phyloP scores from a whole-genome alignment of 2,329 filamentous ascomycete species.

The Scedosporium aurantiacum region DNA sequence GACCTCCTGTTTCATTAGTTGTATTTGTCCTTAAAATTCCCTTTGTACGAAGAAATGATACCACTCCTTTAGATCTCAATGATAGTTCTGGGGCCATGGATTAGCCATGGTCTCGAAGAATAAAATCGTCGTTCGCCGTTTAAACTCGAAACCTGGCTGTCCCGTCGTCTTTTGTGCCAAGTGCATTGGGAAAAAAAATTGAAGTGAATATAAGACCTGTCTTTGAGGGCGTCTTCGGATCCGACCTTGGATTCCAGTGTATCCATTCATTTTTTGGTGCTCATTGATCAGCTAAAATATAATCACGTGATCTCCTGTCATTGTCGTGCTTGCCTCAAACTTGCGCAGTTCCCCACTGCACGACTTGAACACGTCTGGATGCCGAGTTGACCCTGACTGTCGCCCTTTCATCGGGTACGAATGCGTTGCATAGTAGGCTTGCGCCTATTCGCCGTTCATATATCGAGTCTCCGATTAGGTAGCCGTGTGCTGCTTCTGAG shows the following conservation, averaged over 20 bases:
- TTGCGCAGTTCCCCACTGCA: slow-evolving; percentile 2
- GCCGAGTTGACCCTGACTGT: too few relatives aligned
- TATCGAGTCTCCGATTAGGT: neutral
- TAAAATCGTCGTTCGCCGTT: neutral
- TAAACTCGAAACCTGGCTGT: neutral
- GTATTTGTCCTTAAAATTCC: neutral
- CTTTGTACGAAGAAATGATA: slow-evolving; percentile 3
- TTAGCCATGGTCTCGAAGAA: neutral
- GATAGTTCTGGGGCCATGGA: neutral
- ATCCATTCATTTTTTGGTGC: too few relatives aligned
- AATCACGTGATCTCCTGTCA: slow-evolving; percentile 22
- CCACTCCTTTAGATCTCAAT: neutral
- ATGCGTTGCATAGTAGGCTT: neutral
- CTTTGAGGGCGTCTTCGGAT: too few relatives aligned
- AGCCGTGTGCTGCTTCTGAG: neutral
- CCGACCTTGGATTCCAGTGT: too few relatives aligned
- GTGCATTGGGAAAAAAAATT: neutral
- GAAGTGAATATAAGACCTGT: neutral
- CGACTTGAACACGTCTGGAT: neutral
- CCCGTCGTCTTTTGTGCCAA: neutral
- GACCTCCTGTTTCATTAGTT: neutral
- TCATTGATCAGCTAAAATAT: too few relatives aligned
- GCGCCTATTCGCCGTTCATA: neutral
- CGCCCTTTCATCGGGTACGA: neutral
- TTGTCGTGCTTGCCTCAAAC: slow-evolving; percentile 5